Conservation (phyloP, 2,329 filamentous ascomycete species). For the Diaporthe citriasiana region DNA sequence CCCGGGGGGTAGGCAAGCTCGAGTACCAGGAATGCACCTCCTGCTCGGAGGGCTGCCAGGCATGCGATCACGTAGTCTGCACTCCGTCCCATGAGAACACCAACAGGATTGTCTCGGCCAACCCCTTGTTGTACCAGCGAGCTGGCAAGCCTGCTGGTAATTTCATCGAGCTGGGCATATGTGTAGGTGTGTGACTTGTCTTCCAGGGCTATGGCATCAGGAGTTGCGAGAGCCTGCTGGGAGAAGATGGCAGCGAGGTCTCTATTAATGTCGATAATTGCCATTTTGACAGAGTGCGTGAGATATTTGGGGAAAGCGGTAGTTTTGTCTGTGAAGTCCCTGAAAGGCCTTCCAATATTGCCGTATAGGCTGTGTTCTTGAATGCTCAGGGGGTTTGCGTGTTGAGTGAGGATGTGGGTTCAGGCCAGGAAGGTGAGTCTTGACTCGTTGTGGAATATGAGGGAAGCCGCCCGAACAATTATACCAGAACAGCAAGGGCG, state of each 20-base stretch:
- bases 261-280: conserved; percentile 78
- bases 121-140: conserved; percentile 78
- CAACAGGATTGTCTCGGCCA: conserved; percentile 79
- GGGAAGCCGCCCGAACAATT: conserved; percentile 23
- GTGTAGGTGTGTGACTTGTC: conserved; percentile 77
- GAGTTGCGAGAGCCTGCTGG: conserved; percentile 77
- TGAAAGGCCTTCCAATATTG: too few species aligned
- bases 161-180: conserved; percentile 78
- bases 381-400: background rate
- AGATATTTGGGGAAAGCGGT: background rate
- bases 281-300: conserved; percentile 59
- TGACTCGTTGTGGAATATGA: conserved; percentile 28
- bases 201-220: conserved; percentile 78
- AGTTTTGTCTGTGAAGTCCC: background rate
- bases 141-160: conserved; percentile 74
- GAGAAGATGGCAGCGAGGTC: conserved; percentile 81
- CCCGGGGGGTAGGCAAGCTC: conserved; percentile 84
- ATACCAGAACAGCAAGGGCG: conserved; percentile 9
- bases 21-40: conserved; percentile 84
- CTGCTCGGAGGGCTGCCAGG: conserved; percentile 82
- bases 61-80: conserved; percentile 85
- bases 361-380: background rate
- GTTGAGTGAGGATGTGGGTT: background rate
- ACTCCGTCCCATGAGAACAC: conserved; percentile 81
- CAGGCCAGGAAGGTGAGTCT: background rate